Evolutionary conservation across 2,329 filamentous ascomycete genomes (phyloP).

Genomic region (Chaetomium sp.): DNA sequence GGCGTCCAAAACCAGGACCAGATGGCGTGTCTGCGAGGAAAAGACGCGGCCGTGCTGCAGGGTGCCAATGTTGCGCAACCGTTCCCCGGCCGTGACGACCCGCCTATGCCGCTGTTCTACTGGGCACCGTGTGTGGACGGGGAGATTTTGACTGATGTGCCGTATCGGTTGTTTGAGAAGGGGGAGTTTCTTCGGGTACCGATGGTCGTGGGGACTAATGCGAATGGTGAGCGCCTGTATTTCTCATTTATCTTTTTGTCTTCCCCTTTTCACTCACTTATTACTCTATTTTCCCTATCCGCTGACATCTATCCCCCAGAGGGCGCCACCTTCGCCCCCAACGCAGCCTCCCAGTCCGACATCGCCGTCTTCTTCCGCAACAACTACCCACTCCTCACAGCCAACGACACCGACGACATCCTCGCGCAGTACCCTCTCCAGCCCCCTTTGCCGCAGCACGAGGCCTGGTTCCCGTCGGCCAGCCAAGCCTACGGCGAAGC

Average conservation of each 20-base stretch:
- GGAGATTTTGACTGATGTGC: slow-evolving; percentile 36
- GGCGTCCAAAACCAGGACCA: slow-evolving; percentile 20
- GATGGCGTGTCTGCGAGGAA: slow-evolving; percentile 38
- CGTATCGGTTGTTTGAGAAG: slow-evolving; percentile 34
- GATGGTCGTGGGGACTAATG: slow-evolving; percentile 38
- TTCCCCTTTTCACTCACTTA: neutral
- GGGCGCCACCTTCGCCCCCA: slow-evolving; percentile 39
- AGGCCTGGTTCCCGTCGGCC: slow-evolving; percentile 38
- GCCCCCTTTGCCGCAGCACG: slow-evolving; percentile 32
- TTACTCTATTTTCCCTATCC: neutral
- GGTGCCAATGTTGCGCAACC: slow-evolving; percentile 34
- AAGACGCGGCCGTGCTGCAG: slow-evolving; percentile 33
- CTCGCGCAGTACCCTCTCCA: slow-evolving; percentile 33
- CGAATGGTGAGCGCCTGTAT: slow-evolving; percentile 30
- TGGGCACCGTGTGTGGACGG: slow-evolving; percentile 47
- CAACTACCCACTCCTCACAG: slow-evolving; percentile 41
- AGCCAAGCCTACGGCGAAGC: slow-evolving; percentile 39
- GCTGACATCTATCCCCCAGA: slow-evolving; percentile 28
- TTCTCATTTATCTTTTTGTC: neutral
- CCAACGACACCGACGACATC: slow-evolving; percentile 31
- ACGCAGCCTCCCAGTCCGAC: slow-evolving; percentile 31
- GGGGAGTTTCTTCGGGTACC: slow-evolving; percentile 40
- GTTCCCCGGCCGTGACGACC: slow-evolving; percentile 33
- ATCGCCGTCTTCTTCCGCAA: slow-evolving; percentile 37
- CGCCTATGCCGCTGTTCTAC: slow-evolving; percentile 38